Base-by-base conservation (phyloP, 225 moss, liverwort and hornwort genomes). In the Bryum argenteum region DNA sequence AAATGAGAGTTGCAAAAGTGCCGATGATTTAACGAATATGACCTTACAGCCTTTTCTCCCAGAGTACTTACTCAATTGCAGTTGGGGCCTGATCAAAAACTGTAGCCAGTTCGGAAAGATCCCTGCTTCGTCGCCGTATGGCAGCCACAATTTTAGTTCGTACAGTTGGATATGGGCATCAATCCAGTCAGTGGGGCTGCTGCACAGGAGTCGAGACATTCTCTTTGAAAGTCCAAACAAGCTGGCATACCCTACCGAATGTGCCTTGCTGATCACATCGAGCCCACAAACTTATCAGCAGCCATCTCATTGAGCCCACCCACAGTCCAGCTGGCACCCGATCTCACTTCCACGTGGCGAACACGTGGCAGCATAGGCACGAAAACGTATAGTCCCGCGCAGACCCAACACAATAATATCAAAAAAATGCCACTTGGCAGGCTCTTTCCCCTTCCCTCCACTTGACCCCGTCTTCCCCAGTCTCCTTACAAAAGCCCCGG, bases 401-500 rank as follows among this genome's bases (percentile, higher is more conserved):
- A 50, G 1, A 15, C 1, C n/a, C 47, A 59, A 68, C 53, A 68
- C 52, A 54, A 68, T 59, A 58, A n/a, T 26, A 62, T 67, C 42
- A 8, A 21, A 22, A 37, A 2, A 0, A 0, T 47, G 68, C 67
- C 75, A 75, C 54, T 0, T 78, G 71, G 75, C 71, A 71, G 0
- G 0, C 3, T 0, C 6, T 0, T 0, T 0, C 0, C n/a, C 47
- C 0, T 57, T 23, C 24, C 58, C 24, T 65, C 54, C 53, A 45
- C 70, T 53, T 4, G 70, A 65, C 70, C 18, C n/a, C 1, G 42
- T 42, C 67, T 9, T 40, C 3, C 21, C 8, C 16, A 8, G 1
- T 2, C 16, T 3, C 7, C 9, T 65, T 78, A 82, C 74, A 82
- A 42, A 81, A 70, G 13, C 41, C 51, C 11, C 43, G 9, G 12